Conservation (phyloP, 495 filamentous ascomycete genomes). For the Podospora bellae-mahoneyi region DNA sequence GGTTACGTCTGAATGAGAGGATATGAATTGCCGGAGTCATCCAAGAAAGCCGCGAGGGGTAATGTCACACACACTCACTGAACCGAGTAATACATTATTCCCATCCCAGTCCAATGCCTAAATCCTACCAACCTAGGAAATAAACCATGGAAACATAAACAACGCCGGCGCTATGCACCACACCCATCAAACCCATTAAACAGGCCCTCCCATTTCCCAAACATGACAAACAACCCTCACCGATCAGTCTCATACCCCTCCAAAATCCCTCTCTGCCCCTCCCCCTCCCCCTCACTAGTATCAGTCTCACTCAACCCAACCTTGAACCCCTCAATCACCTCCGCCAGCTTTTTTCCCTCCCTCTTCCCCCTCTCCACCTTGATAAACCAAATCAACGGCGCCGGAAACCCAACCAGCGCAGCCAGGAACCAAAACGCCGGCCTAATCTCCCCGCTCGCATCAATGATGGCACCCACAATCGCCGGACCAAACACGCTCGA, state of each 20-base stretch:
- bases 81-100: constrained; percentile 5
- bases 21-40: neutral
- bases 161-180: constrained; percentile 47
- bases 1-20: neutral
- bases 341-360: constrained; percentile 70
- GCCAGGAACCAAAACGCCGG: constrained; percentile 93
- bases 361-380: constrained; percentile 84
- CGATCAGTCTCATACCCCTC: constrained; percentile 34
- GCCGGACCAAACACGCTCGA: constrained; percentile 91
- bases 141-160: neutral
- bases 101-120: neutral
- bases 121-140: neutral
- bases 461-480: constrained; percentile 89
- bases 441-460: constrained; percentile 82
- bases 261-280: constrained; percentile 33
- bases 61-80: neutral
- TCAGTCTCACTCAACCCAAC: constrained; percentile 16
- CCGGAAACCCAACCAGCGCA: constrained; percentile 72
- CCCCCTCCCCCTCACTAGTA: constrained; percentile 34
- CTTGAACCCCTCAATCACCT: constrained; percentile 60
- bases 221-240: constrained; percentile 1
- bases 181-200: neutral
- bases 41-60: neutral
- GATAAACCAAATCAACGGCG: constrained; percentile 79
- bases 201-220: neutral